phyloP scores from a whole-genome alignment of 176 grass and related monocot species.

The Cenchrus fungigraminus region DNA sequence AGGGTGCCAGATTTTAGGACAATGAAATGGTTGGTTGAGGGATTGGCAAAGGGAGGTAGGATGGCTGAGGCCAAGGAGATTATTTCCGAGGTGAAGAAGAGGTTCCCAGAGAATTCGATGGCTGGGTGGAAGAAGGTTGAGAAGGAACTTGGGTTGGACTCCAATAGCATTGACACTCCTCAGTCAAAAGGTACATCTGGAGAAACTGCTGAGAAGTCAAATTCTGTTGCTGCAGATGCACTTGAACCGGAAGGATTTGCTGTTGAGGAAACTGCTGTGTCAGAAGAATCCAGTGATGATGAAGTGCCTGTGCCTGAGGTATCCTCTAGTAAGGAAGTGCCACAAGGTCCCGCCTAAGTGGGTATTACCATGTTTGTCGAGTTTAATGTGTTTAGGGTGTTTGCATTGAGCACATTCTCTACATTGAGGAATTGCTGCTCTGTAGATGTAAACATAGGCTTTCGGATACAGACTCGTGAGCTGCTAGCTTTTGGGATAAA shows the following conservation, averaged over 20 bases:
- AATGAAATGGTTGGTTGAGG: conserved; percentile 58
- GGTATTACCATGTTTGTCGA: conserved; percentile 8
- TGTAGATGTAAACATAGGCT: conserved; percentile 27
- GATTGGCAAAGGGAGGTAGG: conserved; percentile 58
- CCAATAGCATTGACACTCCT: conserved; percentile 17
- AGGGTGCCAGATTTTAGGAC: conserved; percentile 60
- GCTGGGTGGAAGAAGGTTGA: conserved; percentile 69
- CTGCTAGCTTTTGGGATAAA: conserved; percentile 26
- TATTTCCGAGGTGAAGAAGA: conserved; percentile 43
- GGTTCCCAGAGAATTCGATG: conserved; percentile 46
- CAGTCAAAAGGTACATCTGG: conserved; percentile 29
- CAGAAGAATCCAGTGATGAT: conserved; percentile 36
- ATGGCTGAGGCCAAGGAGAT: conserved; percentile 52
- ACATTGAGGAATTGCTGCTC: not conserved
- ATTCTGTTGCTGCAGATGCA: conserved; percentile 7
- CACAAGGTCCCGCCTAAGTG: conserved; percentile 31
- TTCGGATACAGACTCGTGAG: conserved; percentile 10
- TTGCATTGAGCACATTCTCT: conserved; percentile 29
- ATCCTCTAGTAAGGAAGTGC: conserved; percentile 30
- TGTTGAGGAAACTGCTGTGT: not conserved
- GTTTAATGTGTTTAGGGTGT: conserved; percentile 26
- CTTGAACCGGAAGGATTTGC: conserved; percentile 39
- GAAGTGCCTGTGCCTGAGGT: not conserved
- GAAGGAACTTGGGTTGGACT: conserved; percentile 58
- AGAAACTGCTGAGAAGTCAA: conserved; percentile 25